Percentiles rank a stretch among this genome's conserved stretches.
phyloP scores from a whole-genome alignment of 208 protist genomes.

The Naegleria gruberi region DNA sequence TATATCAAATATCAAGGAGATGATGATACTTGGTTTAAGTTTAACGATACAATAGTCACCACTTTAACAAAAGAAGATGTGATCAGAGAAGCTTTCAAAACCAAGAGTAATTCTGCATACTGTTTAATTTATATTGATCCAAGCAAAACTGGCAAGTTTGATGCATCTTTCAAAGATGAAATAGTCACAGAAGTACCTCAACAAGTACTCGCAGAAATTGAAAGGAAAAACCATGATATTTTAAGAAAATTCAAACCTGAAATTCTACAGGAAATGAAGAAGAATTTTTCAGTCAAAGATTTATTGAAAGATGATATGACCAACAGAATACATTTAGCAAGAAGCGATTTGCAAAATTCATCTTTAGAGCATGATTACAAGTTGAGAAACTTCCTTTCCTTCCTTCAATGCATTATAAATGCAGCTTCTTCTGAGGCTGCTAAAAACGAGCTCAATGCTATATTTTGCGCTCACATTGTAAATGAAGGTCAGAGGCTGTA shows the following conservation, averaged over 20 bases:
- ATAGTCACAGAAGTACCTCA: not conserved
- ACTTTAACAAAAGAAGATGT: not conserved
- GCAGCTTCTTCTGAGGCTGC: not conserved
- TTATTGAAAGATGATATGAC: not conserved
- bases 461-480: not conserved
- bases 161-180: not conserved
- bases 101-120: not conserved
- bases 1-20: not conserved
- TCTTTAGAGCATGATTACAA: not conserved
- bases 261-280: not conserved
- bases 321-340: not conserved
- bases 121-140: not conserved
- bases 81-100: not conserved
- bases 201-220: not conserved
- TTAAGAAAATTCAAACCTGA: not conserved
- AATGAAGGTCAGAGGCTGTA: not conserved
- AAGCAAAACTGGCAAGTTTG: not conserved
- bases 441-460: not conserved
- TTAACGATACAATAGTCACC: not conserved
- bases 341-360: not conserved
- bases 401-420: not conserved
- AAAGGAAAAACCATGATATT: not conserved
- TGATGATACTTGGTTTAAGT: not conserved
- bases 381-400: not conserved
- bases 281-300: not conserved